Evolutionary conservation across 2,329 filamentous ascomycete genomes (phyloP).

Genomic region (Sarocladium oryzae): DNA sequence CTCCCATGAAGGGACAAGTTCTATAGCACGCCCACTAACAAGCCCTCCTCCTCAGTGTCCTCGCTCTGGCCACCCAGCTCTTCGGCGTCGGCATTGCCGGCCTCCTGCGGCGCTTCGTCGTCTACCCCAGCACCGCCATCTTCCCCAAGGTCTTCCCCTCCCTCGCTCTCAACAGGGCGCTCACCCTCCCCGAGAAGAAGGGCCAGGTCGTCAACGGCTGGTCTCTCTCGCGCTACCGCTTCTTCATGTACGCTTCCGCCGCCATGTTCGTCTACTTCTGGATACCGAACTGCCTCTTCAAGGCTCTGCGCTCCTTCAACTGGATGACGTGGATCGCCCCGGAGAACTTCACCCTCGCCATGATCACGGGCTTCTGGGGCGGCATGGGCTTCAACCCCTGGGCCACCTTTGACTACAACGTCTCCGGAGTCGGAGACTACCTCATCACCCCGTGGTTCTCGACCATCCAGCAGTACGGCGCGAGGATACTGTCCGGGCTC

Average conservation of each 20-base stretch:
- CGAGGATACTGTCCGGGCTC: constrained; percentile 29
- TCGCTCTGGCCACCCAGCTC: constrained; percentile 28
- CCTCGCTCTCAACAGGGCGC: constrained; percentile 37
- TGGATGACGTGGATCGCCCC: constrained; percentile 52
- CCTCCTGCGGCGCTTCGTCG: constrained; percentile 40
- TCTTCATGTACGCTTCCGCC: constrained; percentile 36
- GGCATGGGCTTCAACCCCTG: constrained; percentile 33
- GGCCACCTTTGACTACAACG: constrained; percentile 35
- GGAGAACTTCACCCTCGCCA: constrained; percentile 30
- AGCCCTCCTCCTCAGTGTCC: neutral
- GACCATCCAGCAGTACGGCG: constrained; percentile 20
- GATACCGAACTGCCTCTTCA: constrained; percentile 45
- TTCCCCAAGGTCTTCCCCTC: constrained; percentile 45
- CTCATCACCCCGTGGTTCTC: constrained; percentile 15
- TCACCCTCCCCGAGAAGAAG: constrained; percentile 33
- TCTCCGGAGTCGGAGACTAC: constrained; percentile 21
- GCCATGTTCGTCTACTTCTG: constrained; percentile 47
- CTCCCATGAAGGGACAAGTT: too few species aligned
- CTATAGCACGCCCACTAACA: too few species aligned
- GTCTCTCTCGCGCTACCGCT: constrained; percentile 36
- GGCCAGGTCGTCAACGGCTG: constrained; percentile 29
- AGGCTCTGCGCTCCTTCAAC: constrained; percentile 40
- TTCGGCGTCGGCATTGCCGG: constrained; percentile 51
- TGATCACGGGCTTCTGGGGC: constrained; percentile 34
- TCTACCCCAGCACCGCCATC: constrained; percentile 43